Conservation (phyloP, 2,329 filamentous ascomycete genomes). For the Xylaria sp. region DNA sequence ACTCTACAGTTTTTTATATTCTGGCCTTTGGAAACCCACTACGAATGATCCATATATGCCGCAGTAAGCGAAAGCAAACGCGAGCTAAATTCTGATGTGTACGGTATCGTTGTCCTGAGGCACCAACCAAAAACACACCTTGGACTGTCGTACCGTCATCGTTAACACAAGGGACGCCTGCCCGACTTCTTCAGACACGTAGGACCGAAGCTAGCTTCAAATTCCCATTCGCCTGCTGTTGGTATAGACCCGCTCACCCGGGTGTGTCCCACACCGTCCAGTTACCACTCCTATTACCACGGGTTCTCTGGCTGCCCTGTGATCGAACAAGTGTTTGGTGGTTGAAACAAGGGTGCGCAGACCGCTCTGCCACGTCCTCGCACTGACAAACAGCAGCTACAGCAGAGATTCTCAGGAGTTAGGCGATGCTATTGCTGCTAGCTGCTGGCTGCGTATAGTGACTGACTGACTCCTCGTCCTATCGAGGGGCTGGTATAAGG, state of each 20-base stretch:
- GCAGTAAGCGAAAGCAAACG: not conserved
- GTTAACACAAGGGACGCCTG: not conserved
- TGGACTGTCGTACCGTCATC: not conserved
- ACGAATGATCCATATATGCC: not conserved
- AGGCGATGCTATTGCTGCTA: constrained; percentile 2
- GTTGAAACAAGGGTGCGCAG: constrained; percentile 17
- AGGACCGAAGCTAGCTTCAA: not conserved
- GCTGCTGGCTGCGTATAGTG: constrained; percentile 26
- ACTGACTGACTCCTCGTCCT: constrained; percentile 31
- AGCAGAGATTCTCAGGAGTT: not conserved
- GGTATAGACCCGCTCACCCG: not conserved
- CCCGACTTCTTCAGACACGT: not conserved
- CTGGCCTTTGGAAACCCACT: not conserved
- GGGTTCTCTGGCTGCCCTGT: constrained; percentile 7
- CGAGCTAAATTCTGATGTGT: not conserved
- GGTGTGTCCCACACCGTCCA: constrained; percentile 12
- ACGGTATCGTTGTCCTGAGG: not conserved
- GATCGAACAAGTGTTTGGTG: constrained; percentile 20
- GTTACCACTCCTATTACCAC: not conserved
- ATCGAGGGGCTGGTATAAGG: constrained; percentile 10
- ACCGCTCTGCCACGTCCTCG: constrained; percentile 27
- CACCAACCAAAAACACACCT: not conserved
- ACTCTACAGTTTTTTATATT: not conserved
- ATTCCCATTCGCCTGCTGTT: not conserved
- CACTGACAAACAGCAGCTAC: not conserved